Evolutionary conservation across 441 rosid species (phyloP), one percentile per base, ranked within the genome.

Genomic region (Eruca vesicaria): DNA sequence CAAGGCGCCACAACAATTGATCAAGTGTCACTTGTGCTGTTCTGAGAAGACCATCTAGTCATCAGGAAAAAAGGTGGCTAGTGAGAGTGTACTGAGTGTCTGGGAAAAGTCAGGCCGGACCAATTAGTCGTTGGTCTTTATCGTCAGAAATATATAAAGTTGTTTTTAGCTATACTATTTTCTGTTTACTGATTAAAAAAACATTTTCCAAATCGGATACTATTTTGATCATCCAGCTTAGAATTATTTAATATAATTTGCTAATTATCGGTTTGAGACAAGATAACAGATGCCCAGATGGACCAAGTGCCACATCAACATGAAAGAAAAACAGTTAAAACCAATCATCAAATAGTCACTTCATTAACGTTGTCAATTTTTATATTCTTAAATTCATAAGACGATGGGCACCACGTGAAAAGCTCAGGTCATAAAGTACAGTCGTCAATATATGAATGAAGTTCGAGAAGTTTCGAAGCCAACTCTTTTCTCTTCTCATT

Each of bases 381-480:
- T 7, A 63, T 7, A 38, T 1, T 35, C 55, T 23, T 4, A 56
- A 23, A 56, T 16, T 29, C 7, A 23, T 56, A 14, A 56, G 32
- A 56, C 3, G 32, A 55, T 56, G 32, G 60, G 60, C 16, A 12
- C 41, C n/a, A 8, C 29, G 56, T 45, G 9, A 31, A 20, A 74
- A 12, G 36, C 36, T 33, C n/a, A n/a, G n/a, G n/a, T n/a, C 28
- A 55, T 63, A 41, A 66, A 71, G 79, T 64, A 76, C 80, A 71
- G 19, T 32, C 71, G 11, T n/a, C 35, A 63, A 56, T 11, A 56
- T 7, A 31, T 48, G 26, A 23, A 18, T 70, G 43, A 64, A 43
- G 38, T 58, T 77, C 80, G 56, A 65, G 80, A 74, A 74, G 31
- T 74, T 67, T 74, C 78, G 66, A 56, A 32, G 26, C 36, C 28